Base-by-base conservation (phyloP, 1,284 basidiomycete species). In the Pyrrhoderma lamaoense region DNA sequence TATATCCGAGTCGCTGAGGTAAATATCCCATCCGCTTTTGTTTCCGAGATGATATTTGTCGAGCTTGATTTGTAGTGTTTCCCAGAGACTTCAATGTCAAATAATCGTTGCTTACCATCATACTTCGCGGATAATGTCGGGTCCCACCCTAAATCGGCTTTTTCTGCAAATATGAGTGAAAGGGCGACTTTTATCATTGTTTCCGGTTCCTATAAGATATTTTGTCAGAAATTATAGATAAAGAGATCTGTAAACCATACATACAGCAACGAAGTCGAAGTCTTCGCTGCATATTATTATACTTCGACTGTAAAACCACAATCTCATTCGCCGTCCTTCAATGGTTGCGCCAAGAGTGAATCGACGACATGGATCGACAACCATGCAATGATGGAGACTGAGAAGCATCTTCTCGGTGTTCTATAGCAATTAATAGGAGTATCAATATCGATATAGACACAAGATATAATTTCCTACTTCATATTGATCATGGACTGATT, bases 301-400 rank as follows among this genome's bases (percentile, higher is more conserved):
- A 31, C 27, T 31, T 5, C 27, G 27, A 11, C 11, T 31, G 11
- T 31, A 31, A 37, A 16, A 49, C 54, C 56, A 59, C 21, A 57
- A 39, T 13, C 58, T 35, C 34, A 51, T 42, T 4, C 19, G 14
- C 9, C 48, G 37, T 35, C 56, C 49, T 23, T 56, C 51, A 11
- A 57, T 49, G 3, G 54, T 54, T 13, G 54, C 35, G 2, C 54
- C 58, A 23, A 54, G 46, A 5, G 49, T 46, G 42, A 56, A 56
- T 3, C 56, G 51, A 3, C 56, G 46, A 47, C 54, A 52, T 27
- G 58, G 51, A 44, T 59, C 57, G 8, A 49, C 39, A 13, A 38
- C 38, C 51, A 58, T 52, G 9, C 45, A 46, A 38, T 57, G 53
- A 14, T 55, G 46, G 48, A 58, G 44, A 40, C 48, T 53, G 22